A percentile compares a stretch with the other conserved stretches of the same genome.
Evolutionary conservation across 129 eudicot genomes (phyloP).

Genomic region (Rutidosis leptorrhynchoides): DNA sequence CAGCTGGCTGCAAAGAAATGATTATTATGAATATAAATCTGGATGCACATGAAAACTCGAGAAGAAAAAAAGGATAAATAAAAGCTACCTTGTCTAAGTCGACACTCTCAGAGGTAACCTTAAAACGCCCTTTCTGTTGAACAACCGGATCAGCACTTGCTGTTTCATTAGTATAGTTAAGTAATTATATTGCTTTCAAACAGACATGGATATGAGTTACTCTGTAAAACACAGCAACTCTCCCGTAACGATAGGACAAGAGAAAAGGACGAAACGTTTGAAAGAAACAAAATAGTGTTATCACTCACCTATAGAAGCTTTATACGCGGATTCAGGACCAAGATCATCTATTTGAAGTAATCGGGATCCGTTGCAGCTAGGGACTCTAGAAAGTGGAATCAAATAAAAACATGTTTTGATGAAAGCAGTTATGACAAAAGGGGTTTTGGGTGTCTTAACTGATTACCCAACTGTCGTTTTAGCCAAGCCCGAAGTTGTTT

Average conservation of each 20-base stretch:
- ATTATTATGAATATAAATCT: constrained; percentile 17
- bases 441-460: constrained; percentile 5
- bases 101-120: constrained; percentile 86
- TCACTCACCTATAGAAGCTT: constrained; percentile 28
- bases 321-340: not conserved
- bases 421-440: too few relatives aligned
- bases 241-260: constrained; percentile 19
- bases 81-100: constrained; percentile 69
- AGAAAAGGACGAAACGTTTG: not conserved
- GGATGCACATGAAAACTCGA: not conserved
- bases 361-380: constrained; percentile 40
- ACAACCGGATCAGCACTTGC: constrained; percentile 61
- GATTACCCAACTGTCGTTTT: not conserved
- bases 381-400: constrained; percentile 32
- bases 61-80: not conserved
- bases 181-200: constrained; percentile 2
- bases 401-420: constrained; percentile 15
- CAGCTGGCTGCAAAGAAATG: constrained; percentile 41
- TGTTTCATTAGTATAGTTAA: constrained; percentile 25
- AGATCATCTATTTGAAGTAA: constrained; percentile 36
- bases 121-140: constrained; percentile 94
- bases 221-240: constrained; percentile 18
- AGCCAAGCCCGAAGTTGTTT: constrained; percentile 2
- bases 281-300: constrained; percentile 13
- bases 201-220: constrained; percentile 19